Evolutionary conservation across 768 basidiomycete species (phyloP), one percentile per base, ranked within the genome.

Genomic region (Phallus indusiatus): DNA sequence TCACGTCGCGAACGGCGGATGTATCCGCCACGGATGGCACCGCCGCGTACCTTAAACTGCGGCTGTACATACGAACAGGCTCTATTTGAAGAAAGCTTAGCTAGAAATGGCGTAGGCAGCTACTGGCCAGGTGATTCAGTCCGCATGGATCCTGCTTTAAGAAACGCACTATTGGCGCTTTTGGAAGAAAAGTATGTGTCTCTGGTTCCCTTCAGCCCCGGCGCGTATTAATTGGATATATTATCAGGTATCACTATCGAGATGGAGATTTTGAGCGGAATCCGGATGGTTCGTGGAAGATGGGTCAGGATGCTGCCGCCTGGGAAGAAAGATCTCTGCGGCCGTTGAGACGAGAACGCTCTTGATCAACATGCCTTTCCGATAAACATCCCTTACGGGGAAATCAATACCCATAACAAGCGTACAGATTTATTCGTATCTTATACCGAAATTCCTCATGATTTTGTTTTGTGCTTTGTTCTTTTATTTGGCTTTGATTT

Each of bases 241-340:
- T 54, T 56, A 24, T 12, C 50, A 59, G 57, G 50, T 93, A 88
- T 66, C 80, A 78, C 24, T 93, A 93, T 71, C 79, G 79, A 56
- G 90, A 93, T 69, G 90, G 90, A 1, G 90, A 93, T 67, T 93
- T 93, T 64, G 90, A 93, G 65, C 79, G 84, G 52, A 80, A 89
- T 63, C 71, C 83, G 0, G 60, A 69, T 47, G 80, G 82, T 0
- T 85, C 85, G 12, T 93, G 90, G 90, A 47, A 76, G 16, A 78
- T 80, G 14, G 84, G 80, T 28, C 86, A 92, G 67, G 84, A 52
- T 42, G 22, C 49, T 10, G 49, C 14, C 17, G 5, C 24, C 16
- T 59, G 57, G 57, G 57, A 59, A 50, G 49, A 59, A 24, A 51
- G n/a, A 36, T 47, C 50, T 16, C 50, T 14, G 50, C 12, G 50